Evolutionary conservation across 75 land plant species (phyloP).

Genomic region (Sequoia sempervirens): DNA sequence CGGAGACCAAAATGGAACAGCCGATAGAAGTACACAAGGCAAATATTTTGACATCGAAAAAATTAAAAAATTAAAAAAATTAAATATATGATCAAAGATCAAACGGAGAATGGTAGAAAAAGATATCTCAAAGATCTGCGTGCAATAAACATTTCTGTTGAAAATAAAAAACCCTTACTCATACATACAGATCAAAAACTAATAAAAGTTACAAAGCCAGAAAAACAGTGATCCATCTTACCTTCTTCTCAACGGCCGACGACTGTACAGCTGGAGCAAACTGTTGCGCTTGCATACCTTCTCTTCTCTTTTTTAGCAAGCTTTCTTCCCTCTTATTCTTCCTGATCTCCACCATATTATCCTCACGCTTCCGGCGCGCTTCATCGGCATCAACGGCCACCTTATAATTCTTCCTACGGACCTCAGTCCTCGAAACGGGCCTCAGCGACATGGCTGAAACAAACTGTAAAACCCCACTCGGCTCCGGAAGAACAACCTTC

Average conservation of each 20-base stretch:
- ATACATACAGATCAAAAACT: neutral
- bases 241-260: conserved; percentile 48
- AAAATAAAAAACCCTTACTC: neutral
- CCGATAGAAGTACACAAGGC: too few relatives aligned
- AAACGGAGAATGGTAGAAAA: too few relatives aligned
- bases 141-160: neutral
- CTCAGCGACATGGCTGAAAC: conserved; percentile 45
- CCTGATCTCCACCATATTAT: conserved; percentile 58
- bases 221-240: neutral
- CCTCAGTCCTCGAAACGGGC: conserved; percentile 43
- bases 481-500: neutral
- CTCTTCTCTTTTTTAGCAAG: conserved; percentile 45
- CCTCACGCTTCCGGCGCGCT: conserved; percentile 57
- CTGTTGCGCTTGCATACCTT: conserved; percentile 66
- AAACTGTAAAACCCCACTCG: neutral
- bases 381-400: conserved; percentile 51
- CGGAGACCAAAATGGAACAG: too few relatives aligned
- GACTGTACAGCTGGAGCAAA: conserved; percentile 25
- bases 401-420: conserved; percentile 57
- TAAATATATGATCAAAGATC: neutral
- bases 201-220: neutral
- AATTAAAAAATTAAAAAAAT: too few relatives aligned
- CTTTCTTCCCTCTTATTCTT: conserved; percentile 60
- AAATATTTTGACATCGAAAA: too few relatives aligned
- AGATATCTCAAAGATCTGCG: neutral